phyloP scores from a whole-genome alignment of 2,329 filamentous ascomycete species.

The Microdochium trichocladiopsis region DNA sequence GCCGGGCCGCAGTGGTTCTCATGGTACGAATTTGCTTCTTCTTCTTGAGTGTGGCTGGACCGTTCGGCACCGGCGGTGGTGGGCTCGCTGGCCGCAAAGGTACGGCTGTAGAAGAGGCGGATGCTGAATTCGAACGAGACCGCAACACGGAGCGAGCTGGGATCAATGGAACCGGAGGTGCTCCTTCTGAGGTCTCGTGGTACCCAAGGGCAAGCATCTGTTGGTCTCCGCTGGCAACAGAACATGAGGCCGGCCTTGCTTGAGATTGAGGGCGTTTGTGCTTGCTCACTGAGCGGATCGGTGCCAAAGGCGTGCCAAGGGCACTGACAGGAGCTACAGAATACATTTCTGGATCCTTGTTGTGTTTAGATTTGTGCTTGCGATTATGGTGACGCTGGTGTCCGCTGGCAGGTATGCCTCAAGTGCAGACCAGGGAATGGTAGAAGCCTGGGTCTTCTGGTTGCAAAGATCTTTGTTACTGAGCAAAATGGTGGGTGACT shows the following conservation, averaged over 20 bases:
- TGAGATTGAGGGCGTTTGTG: neutral
- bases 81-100: neutral
- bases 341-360: neutral
- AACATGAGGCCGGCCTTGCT: neutral
- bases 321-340: neutral
- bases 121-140: neutral
- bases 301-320: neutral
- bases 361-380: neutral
- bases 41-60: neutral
- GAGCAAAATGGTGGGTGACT: too few species aligned
- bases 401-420: too few species aligned
- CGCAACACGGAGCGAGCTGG: neutral
- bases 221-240: neutral
- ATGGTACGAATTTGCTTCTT: neutral
- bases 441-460: too few species aligned
- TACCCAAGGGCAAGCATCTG: neutral
- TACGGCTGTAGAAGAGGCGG: neutral
- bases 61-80: neutral
- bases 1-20: neutral
- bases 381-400: neutral
- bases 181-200: neutral
- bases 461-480: too few species aligned
- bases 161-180: neutral
- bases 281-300: neutral
- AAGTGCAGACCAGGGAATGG: too few species aligned